These are phyloP conservation scores for Boechera divaricarpa DNA, from an alignment of 345 rosid genomes.

Conservation along the genomic window DNA sequence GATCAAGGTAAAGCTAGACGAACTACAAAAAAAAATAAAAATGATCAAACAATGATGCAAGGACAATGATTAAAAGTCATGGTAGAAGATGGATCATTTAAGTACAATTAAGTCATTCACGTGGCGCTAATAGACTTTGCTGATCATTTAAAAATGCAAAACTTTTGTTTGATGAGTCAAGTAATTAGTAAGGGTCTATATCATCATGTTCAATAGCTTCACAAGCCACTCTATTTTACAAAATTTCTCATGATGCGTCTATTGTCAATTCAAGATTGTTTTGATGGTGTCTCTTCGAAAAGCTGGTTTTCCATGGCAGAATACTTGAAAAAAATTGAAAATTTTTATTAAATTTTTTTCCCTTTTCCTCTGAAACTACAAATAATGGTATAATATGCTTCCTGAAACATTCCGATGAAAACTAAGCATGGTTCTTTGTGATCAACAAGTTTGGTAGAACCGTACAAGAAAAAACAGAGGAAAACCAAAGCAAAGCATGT, in stretches of 20 bases:
- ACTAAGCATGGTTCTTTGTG: too few species aligned
- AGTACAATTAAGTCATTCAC: not conserved
- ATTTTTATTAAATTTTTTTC: too few species aligned
- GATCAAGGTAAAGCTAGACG: not conserved
- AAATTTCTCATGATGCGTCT: not conserved
- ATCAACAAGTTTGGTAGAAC: too few species aligned
- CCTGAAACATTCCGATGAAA: too few species aligned
- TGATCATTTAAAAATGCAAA: not conserved
- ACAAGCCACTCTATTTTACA: not conserved
- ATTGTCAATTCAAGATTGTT: not conserved
- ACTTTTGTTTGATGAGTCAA: not conserved
- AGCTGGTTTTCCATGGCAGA: not conserved
- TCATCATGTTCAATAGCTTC: too few species aligned
- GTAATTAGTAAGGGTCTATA: not conserved
- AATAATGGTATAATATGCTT: too few species aligned
- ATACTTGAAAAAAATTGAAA: too few species aligned
- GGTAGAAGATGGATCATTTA: too few species aligned
- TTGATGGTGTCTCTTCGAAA: not conserved
- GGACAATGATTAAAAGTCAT: not conserved
- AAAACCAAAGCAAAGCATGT: too few species aligned
- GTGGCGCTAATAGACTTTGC: not conserved
- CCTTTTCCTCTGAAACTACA: too few species aligned
- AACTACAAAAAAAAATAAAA: too few species aligned
- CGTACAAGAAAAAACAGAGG: too few species aligned
- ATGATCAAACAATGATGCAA: not conserved